Base-by-base conservation (phyloP, 441 rosid species). In the Populus hybrid region DNA sequence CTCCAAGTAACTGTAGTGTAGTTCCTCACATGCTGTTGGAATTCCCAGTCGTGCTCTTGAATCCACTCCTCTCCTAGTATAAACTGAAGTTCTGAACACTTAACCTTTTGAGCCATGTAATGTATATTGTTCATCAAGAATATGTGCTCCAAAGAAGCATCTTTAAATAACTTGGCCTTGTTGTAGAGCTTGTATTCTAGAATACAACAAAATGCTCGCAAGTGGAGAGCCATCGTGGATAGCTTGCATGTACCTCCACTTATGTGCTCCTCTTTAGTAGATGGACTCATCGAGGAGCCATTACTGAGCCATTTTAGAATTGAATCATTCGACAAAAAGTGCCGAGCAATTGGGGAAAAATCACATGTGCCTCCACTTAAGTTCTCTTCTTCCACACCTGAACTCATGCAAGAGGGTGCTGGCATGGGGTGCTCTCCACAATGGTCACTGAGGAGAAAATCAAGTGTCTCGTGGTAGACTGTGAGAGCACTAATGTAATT, bases 1-100 rank as follows among this genome's bases (percentile, higher is more conserved):
- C 87, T 84, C 99, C 98, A 93, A 5, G 97, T 89, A 36, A 91
- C 85, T 50, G 94, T 88, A 83, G 89, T 92, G 4, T 93, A 95
- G 82, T 82, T 85, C 76, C 87, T 79, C 7, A 91, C 98, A 8
- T 88, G 89, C 81, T 92, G 90, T 57, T 28, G 30, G 30, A 28
- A 28, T 28, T 28, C 30, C 30, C 30, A 28, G 30, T 28, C 30
- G 30, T 28, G 30, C 30, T 28, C 30, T 28, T 28, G 30, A 28
- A 85, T 91, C 99, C 99, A 95, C 11, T 86, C 88, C 67, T 89
- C 97, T 18, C 92, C 95, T 0, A 93, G 90, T 3, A 28, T 28
- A 28, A 28, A 28, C 30, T 28, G 30, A 28, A 28, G 30, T 28
- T 28, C 30, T 28, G 30, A 28, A 28, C 3, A 28, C 30, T 28